Base-by-base conservation (phyloP, 768 basidiomycete species). In the Lactarius evosmus region DNA sequence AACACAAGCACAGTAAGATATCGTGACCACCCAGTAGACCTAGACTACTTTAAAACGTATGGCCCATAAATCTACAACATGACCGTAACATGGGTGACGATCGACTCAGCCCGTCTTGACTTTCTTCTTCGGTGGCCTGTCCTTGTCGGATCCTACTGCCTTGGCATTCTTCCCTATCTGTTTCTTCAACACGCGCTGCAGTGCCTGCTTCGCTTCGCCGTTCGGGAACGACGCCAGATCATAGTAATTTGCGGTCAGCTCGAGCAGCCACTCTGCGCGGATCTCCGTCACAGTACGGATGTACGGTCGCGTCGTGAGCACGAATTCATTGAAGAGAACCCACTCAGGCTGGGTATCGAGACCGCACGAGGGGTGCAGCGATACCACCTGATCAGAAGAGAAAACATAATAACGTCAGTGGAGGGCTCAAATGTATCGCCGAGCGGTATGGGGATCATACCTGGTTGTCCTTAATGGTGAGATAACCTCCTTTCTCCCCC, bases 391-490 rank as follows among this genome's bases (percentile, higher is more conserved):
- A 71, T 19, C 38, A n/a, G 60, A 56, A 19, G n/a, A 7, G 12
- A 46, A 29, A n/a, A 34, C 17, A 2, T 25, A 32, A 50, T 7
- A 27, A 7, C 27, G 56, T 58, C 56, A 58, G 50, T 14, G 29
- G 29, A 12, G 19, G 49, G n/a, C 4, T 14, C 22, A 29, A 36
- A 4, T 41, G 19, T 16, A 38, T n/a, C 12, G 6, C 25, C 25
- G 4, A 5, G 8, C 4, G 22, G 27, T 8, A 40, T n/a, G 7
- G 22, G 16, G 8, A 22, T 72, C 82, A 22, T 66, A 85, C 91
- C 78, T 97, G 95, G 69, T 95, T 91, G 74, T 99, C 96, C 77
- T 98, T 98, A 63, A 97, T 87, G 0, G 95, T 99, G 66, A 88
- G 66, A 72, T 99, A 98, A 60, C 81, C 83, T 2, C 87, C 85